Base-by-base conservation (phyloP, 768 basidiomycete species). In the Hydnomerulius pinastri region DNA sequence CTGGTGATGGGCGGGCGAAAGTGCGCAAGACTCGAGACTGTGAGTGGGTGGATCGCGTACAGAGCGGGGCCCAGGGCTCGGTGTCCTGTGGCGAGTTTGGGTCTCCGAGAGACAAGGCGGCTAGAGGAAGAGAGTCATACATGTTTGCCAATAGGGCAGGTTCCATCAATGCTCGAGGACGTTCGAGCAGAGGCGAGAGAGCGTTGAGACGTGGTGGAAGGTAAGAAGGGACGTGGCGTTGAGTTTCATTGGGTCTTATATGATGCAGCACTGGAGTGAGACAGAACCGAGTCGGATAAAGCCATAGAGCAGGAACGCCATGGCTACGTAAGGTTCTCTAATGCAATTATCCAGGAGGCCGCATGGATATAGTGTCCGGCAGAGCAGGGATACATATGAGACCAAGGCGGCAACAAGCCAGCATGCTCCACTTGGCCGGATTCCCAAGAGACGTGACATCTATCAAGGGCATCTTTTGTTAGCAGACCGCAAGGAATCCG, bases 301-400 rank as follows among this genome's bases (percentile, higher is more conserved):
- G 46, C 32, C 51, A 47, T 48, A 53, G 37, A 42, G 49, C 46
- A 58, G 56, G 56, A 61, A 57, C 62, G 59, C 62, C 61, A 57
- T 64, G 54, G 64, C 51, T 64, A 66, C 62, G 63, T 64, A 66
- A 68, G 54, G 50, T 50, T 59, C 32, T 58, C 58, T 45, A 46
- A 44, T 55, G 48, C 50, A 43, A 43, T 43, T 29, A 43, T 43
- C 41, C 41, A 48, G 37, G 49, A 54, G 50, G 49, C 57, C 49
- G 50, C 61, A 68, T 59, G 53, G 27, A 18, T 29, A 41, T 8
- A 17, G 27, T 43, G 41, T 21, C 41, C 21, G 40, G 33, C 37
- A 48, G 13, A 48, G 40, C 40, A 41, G 21, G 40, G 5, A 25
- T 43, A 29, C 27, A 43, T 43, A 30, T 43, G 42, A 43, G 42